Conservation (phyloP, 805 yeast genomes). For the Candida lessepsii region DNA sequence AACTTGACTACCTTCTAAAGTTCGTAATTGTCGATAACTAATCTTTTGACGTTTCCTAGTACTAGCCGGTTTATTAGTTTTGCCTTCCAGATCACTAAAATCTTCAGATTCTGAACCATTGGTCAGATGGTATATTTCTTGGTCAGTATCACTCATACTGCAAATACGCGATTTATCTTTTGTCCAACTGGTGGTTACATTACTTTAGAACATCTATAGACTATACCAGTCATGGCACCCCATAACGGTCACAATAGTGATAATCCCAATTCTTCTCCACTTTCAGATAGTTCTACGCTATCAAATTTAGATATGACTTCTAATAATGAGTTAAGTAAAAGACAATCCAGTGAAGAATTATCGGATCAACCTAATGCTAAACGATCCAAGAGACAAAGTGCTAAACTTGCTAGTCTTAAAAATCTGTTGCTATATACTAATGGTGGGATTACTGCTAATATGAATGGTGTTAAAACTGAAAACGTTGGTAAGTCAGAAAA, state of each 20-base stretch:
- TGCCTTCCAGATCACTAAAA: background rate
- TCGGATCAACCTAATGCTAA: slow-evolving; percentile 2
- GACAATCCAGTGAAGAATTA: background rate
- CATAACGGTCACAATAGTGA: background rate
- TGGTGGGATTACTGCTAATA: too few species aligned
- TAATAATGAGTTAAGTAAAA: background rate
- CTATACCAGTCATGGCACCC: slow-evolving; percentile 1
- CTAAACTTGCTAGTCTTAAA: slow-evolving; percentile 13
- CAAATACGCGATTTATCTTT: background rate
- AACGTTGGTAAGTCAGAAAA: too few species aligned
- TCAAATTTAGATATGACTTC: background rate
- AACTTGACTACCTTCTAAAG: slow-evolving; percentile 2
- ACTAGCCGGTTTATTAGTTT: background rate
- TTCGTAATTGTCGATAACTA: background rate
- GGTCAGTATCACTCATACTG: background rate
- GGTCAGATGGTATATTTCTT: background rate
- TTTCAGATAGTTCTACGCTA: background rate
- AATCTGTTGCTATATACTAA: slow-evolving; percentile 12
- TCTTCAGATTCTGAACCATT: background rate
- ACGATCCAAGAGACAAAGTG: slow-evolving; percentile 12
- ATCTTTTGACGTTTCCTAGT: background rate
- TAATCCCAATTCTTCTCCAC: background rate
- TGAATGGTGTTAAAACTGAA: background rate
- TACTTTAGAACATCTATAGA: too few species aligned
- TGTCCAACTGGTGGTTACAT: slow-evolving; percentile 2